Evolutionary conservation across 495 filamentous ascomycete genomes (phyloP), one percentile per base, ranked within the genome.

Genomic region (Penicillium turbatum): DNA sequence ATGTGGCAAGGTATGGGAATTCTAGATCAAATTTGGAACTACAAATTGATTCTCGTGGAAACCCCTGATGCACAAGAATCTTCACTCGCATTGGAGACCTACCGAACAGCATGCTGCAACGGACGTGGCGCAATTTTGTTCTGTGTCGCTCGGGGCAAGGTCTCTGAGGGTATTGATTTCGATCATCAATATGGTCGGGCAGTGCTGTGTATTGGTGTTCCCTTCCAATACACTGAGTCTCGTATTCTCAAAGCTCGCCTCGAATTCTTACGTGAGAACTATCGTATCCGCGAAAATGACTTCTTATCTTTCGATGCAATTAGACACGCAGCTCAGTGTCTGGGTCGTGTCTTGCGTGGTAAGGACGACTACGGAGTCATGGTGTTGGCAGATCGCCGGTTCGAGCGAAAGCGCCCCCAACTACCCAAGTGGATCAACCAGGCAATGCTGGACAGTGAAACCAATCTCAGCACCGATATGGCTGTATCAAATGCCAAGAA

Each of bases 1-100:
- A 96, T 96, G 86, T 99, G 95, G 95, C 93, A 97, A 65, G 88
- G 90, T 53, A 96, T 97, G 90, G 90, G 89, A 38, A 95, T 96
- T 53, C 72, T 99, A 32, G 93, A 99, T 73, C 86, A 92, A 65
- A 91, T 99, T 38, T 99, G 93, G 95, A 96, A 96, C 72, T 95
- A 96, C 75, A 99, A 99, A 69, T 80, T 99, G 55, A 96, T 99
- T 66, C 80, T 97, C 6, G 92, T 97, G 56, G 95, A 99, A 74
- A 99, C 95, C 0, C 95, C 95, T 0, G 95, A 99, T 71, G 86
- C 89, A 0, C 95, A 97, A 72, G 95, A 99, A 69, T 97, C 95
- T 0, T 93, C 90, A 0, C 80, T 99, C 1, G 95, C 95, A 0
- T 79, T 99, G 10, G 95, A 99, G 67, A 96, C 92, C 0, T 99